phyloP scores from a whole-genome alignment of 108 stramenopile species.

The Aurantiochytrium sp. region DNA sequence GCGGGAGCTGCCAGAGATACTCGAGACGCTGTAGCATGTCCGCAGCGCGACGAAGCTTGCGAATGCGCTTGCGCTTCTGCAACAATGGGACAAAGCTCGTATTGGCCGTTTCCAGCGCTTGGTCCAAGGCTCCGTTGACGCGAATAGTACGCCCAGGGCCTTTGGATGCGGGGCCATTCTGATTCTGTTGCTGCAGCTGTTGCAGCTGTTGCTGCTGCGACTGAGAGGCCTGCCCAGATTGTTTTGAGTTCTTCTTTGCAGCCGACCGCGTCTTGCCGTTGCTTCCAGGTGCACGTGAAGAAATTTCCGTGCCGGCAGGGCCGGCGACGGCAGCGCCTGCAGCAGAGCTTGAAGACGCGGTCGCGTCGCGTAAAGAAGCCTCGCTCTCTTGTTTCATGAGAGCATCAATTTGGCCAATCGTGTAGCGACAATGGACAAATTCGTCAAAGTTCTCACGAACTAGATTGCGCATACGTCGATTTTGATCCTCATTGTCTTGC shows the following conservation, averaged over 20 bases:
- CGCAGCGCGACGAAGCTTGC: background rate
- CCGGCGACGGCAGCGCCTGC: too few species aligned
- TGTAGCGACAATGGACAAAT: background rate
- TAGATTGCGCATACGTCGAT: background rate
- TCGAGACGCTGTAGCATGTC: constrained; percentile 8
- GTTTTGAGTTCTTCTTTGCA: background rate
- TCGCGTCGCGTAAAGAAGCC: background rate
- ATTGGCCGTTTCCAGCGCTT: background rate
- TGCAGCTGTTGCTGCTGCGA: too few species aligned
- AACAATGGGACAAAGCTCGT: background rate
- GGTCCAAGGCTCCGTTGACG: background rate
- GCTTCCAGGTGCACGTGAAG: too few species aligned
- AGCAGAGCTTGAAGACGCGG: too few species aligned
- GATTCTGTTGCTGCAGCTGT: too few species aligned
- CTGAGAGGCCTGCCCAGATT: too few species aligned
- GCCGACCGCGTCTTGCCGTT: too few species aligned
- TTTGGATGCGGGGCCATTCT: background rate
- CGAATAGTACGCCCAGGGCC: background rate
- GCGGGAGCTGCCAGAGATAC: constrained; percentile 6
- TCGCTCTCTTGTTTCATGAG: background rate
- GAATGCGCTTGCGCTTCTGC: background rate
- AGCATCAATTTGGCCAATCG: background rate
- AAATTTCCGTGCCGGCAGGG: too few species aligned
- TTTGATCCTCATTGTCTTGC: constrained; percentile 1
- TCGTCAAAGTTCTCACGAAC: constrained; percentile 11